A percentile compares a stretch with the other conserved stretches of the same genome.
phyloP scores from a whole-genome alignment of 768 basidiomycete species.

The Lentinula edodes region DNA sequence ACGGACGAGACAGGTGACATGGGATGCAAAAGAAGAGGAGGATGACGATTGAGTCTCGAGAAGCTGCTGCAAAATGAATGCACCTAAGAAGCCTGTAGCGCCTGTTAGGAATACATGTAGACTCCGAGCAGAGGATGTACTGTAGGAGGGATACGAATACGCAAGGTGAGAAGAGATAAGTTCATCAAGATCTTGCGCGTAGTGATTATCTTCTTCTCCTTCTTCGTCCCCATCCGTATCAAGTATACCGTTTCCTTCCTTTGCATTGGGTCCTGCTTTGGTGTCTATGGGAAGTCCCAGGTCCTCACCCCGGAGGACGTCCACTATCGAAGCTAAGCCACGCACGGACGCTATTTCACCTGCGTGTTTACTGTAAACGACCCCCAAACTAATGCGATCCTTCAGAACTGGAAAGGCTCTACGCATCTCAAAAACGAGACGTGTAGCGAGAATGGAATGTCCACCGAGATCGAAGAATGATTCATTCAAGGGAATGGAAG shows the following conservation, averaged over 20 bases:
- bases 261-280: background rate
- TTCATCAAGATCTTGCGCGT: conserved; percentile 71
- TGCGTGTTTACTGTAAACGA: conserved; percentile 54
- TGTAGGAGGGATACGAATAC: conserved; percentile 56
- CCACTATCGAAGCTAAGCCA: conserved; percentile 72
- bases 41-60: conserved; percentile 39
- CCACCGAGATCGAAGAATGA: conserved; percentile 98
- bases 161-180: conserved; percentile 53
- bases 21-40: conserved; percentile 50
- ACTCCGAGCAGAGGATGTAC: conserved; percentile 45
- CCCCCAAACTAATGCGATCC: conserved; percentile 54
- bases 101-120: conserved; percentile 93
- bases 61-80: conserved; percentile 82
- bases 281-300: conserved; percentile 52
- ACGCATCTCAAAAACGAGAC: conserved; percentile 94
- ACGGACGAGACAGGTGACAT: conserved; percentile 91
- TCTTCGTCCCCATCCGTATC: conserved; percentile 16
- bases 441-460: conserved; percentile 96
- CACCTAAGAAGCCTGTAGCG: conserved; percentile 94
- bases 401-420: conserved; percentile 88
- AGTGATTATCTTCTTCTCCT: conserved; percentile 43
- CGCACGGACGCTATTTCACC: conserved; percentile 75
- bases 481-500: conserved; percentile 80
- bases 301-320: conserved; percentile 70
- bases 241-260: background rate